Conservation (phyloP, 768 basidiomycete species). For the Termitomyces sp. region DNA sequence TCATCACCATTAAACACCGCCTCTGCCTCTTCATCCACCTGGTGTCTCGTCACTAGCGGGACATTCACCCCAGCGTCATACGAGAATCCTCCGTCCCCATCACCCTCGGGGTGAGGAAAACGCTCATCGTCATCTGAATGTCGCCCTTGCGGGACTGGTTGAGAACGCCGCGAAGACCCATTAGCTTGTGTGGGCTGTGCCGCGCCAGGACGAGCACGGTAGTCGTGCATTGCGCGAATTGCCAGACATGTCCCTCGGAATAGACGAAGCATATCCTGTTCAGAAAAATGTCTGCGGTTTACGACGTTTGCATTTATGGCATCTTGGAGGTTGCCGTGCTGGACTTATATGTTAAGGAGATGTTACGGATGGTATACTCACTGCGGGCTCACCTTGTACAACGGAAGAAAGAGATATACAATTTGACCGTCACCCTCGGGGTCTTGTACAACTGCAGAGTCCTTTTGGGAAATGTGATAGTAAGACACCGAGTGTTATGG, state of each 20-base stretch:
- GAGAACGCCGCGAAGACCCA: conserved; percentile 16
- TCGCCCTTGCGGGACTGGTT: conserved; percentile 22
- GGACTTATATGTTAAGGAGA: conserved; percentile 2
- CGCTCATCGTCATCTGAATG: conserved; percentile 60
- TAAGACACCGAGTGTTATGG: conserved; percentile 5
- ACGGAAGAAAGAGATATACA: conserved; percentile 93
- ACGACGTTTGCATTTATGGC: conserved; percentile 84
- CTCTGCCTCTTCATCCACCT: conserved; percentile 50
- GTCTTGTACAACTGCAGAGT: conserved; percentile 93
- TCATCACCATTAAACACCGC: conserved; percentile 81
- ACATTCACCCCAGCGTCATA: conserved; percentile 52
- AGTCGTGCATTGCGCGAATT: conserved; percentile 91
- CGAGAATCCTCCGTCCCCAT: conserved; percentile 71
- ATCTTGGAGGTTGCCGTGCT: conserved; percentile 95
- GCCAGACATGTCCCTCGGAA: conserved; percentile 96
- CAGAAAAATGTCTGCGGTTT: conserved; percentile 79
- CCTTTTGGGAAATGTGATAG: conserved; percentile 38
- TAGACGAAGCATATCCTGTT: conserved; percentile 81
- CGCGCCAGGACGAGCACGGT: conserved; percentile 52
- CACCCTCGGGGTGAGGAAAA: conserved; percentile 74
- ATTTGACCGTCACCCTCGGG: conserved; percentile 91
- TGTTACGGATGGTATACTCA: too few species aligned
- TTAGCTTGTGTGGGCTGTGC: conserved; percentile 14
- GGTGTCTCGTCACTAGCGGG: conserved; percentile 58
- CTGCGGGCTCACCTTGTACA: conserved; percentile 64